Evolutionary conservation across 345 rosid species (phyloP).

Genomic region (Brassica napus): DNA sequence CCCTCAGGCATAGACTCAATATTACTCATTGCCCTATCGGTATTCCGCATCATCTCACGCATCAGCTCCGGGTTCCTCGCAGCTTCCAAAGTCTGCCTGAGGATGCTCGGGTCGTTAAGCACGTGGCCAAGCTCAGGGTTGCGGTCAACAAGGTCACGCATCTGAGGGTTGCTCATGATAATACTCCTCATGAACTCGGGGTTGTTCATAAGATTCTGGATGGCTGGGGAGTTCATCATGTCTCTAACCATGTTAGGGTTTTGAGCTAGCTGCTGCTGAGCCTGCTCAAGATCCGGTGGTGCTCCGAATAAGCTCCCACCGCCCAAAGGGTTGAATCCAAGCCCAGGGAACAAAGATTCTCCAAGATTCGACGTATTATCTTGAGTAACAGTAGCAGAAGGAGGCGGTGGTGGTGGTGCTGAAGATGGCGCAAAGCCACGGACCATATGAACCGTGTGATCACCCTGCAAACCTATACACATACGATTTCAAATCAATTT

Average conservation of each 20-base stretch:
- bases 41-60: slow-evolving; percentile 93
- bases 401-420: slow-evolving; percentile 26
- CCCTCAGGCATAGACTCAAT: slow-evolving; percentile 88
- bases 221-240: slow-evolving; percentile 77
- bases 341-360: slow-evolving; percentile 74
- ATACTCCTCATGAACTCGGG: slow-evolving; percentile 77
- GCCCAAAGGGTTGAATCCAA: slow-evolving; percentile 60
- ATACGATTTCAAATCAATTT: too few species aligned
- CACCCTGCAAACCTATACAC: slow-evolving; percentile 77
- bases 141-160: slow-evolving; percentile 86
- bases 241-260: slow-evolving; percentile 85
- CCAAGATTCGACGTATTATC: slow-evolving; percentile 52
- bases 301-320: slow-evolving; percentile 61
- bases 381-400: slow-evolving; percentile 44
- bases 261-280: slow-evolving; percentile 75
- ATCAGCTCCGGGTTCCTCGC: slow-evolving; percentile 91
- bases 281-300: slow-evolving; percentile 69
- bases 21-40: slow-evolving; percentile 87
- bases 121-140: slow-evolving; percentile 90
- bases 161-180: slow-evolving; percentile 87
- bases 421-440: slow-evolving; percentile 65
- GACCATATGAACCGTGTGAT: slow-evolving; percentile 91
- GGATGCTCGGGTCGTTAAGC: slow-evolving; percentile 78
- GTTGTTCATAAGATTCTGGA: slow-evolving; percentile 80
- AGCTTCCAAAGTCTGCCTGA: slow-evolving; percentile 78